Evolutionary conservation across 345 rosid genomes (phyloP).

Genomic region (Mercurialis annua): DNA sequence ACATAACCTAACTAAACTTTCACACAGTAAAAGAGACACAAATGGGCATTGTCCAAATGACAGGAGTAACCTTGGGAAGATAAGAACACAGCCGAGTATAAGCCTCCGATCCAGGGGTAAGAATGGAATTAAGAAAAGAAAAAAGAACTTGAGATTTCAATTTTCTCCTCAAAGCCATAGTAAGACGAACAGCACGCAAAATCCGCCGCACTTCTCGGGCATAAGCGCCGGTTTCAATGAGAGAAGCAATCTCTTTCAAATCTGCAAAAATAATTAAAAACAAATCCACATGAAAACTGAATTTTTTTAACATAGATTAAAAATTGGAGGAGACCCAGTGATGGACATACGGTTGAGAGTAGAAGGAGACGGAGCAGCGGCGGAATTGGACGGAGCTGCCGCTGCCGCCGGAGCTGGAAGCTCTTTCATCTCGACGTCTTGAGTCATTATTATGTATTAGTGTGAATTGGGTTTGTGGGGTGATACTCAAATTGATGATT

Average conservation of each 20-base stretch:
- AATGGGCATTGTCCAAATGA: neutral
- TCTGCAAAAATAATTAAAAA: slow-evolving; percentile 26
- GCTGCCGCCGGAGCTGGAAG: slow-evolving; percentile 35
- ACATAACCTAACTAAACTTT: no score
- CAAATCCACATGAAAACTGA: neutral
- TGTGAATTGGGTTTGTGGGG: no score
- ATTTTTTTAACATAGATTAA: neutral
- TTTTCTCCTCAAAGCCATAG: slow-evolving; percentile 55
- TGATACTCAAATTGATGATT: neutral
- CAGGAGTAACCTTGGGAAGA: slow-evolving; percentile 54
- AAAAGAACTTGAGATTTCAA: slow-evolving; percentile 50
- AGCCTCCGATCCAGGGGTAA: slow-evolving; percentile 61
- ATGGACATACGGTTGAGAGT: slow-evolving; percentile 47
- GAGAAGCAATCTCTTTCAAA: slow-evolving; percentile 71
- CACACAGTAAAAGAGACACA: no score
- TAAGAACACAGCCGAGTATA: slow-evolving; percentile 44
- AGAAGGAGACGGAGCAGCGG: slow-evolving; percentile 55
- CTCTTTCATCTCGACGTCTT: slow-evolving; percentile 83
- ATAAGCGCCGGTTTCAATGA: slow-evolving; percentile 67
- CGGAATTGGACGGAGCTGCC: slow-evolving; percentile 50
- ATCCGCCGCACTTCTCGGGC: slow-evolving; percentile 69
- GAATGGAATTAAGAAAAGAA: slow-evolving; percentile 56
- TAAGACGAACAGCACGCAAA: slow-evolving; percentile 65
- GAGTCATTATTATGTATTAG: no score
- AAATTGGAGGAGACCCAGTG: neutral